Evolutionary conservation across 2,329 filamentous ascomycete species (phyloP), one percentile per base, ranked within the genome.

Genomic region (Aspergillus aculeatus): DNA sequence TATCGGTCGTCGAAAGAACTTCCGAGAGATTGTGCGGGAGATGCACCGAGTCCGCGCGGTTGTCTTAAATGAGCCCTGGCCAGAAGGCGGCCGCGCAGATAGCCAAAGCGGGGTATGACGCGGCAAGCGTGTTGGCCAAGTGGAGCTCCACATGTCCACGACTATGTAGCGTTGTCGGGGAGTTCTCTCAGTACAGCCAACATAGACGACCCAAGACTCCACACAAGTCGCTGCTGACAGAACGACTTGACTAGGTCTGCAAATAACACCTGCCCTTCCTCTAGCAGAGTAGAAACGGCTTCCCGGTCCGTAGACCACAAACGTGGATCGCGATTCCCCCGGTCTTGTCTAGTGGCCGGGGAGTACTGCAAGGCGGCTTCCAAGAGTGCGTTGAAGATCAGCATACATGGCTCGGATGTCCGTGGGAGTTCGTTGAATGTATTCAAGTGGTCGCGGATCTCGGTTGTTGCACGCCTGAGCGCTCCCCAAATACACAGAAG

Each of bases 401-500:
- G 54, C 32, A 66, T 66, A 2, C 64, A 65, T 3, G 63, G 59
- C 57, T 70, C 68, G 2, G 62, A 68, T 1, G 61, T 64, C 16
- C 59, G 58, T 16, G 64, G 65, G 16, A 65, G 49, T 53, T 64
- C 53, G 38, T 65, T 51, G 44, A 64, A 65, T 0, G 62, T 60
- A 9, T 58, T 57, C 44, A 65, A 48, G 7, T 65, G 63, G 6
- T 50, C 35, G 1, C 66, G 64, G 24, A 72, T 65, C 32, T 74
- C 68, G 1, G 65, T 59, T 2, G 61, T 66, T 1, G 71, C 70
- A 52, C 70, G 68, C 50, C 66, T 60, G 1, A 75, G 61, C 0
- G 69, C 68, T 26, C 66, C 61, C 72, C 72, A 75, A 5, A 74
- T 64, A 5, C 68, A 68, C 31, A 75, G 54, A 2, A 75, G 59